Conservation (phyloP, 306 rosid genomes). For the Gastrolobium villosum region DNA sequence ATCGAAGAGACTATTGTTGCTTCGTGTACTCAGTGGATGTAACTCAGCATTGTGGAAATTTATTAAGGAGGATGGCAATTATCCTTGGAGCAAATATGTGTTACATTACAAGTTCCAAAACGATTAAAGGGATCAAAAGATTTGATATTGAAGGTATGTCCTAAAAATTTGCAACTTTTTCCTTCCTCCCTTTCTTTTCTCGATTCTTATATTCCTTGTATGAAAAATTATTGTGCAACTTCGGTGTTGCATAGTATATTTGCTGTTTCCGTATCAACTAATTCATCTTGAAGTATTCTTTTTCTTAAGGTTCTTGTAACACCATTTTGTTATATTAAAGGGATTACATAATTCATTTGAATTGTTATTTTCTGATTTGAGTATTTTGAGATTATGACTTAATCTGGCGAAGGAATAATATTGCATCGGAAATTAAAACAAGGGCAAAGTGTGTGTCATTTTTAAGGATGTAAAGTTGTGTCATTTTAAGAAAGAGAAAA, state of each 20-base stretch:
- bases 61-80: slow-evolving; percentile 55
- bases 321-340: no score
- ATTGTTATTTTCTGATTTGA: slow-evolving; percentile 7
- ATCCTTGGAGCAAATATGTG: slow-evolving; percentile 60
- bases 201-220: background rate
- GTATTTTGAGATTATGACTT: slow-evolving; percentile 14
- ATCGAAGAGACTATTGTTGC: slow-evolving; percentile 40
- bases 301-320: no score
- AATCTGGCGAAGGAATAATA: background rate
- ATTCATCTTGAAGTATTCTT: slow-evolving; percentile 28
- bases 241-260: slow-evolving; percentile 11
- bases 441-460: no score
- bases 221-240: background rate
- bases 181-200: background rate
- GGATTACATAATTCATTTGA: background rate
- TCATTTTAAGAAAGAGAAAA: no score
- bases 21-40: slow-evolving; percentile 38
- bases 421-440: background rate
- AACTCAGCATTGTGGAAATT: slow-evolving; percentile 43
- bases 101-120: slow-evolving; percentile 51
- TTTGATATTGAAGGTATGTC: slow-evolving; percentile 59
- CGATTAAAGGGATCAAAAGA: slow-evolving; percentile 40
- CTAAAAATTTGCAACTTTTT: background rate
- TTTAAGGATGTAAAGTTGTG: no score
- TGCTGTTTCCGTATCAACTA: slow-evolving; percentile 3